Evolutionary conservation across 768 basidiomycete species (phyloP).

Genomic region (Amanita thiersii): DNA sequence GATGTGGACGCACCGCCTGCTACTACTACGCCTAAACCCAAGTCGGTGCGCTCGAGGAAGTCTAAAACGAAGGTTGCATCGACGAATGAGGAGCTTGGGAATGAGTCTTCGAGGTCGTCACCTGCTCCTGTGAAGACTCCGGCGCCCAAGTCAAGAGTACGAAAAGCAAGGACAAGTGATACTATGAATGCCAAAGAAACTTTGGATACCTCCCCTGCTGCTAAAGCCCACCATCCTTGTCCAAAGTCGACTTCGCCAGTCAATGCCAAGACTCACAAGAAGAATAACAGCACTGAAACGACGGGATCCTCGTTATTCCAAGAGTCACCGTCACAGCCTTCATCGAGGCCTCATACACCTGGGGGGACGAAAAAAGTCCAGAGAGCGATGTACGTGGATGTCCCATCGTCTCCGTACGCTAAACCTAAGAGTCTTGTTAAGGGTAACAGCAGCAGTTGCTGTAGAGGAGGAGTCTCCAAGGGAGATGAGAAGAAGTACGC

Average conservation of each 20-base stretch:
- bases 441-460: neutral
- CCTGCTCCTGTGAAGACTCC: conserved; percentile 8
- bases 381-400: conserved; percentile 13
- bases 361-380: conserved; percentile 10
- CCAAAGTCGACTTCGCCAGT: neutral
- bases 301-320: conserved; percentile 1
- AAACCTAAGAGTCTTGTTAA: neutral
- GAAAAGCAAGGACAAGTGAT: neutral
- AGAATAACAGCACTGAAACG: neutral
- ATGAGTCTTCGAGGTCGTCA: conserved; percentile 8
- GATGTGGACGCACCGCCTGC: neutral
- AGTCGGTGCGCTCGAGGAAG: conserved; percentile 3
- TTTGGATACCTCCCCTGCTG: neutral
- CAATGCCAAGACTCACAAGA: neutral
- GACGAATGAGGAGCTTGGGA: conserved; percentile 4
- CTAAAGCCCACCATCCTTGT: neutral
- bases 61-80: conserved; percentile 4
- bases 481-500: neutral
- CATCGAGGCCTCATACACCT: conserved; percentile 8
- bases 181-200: neutral
- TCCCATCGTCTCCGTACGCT: conserved; percentile 6
- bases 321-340: neutral
- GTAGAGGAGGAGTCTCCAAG: neutral
- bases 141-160: conserved; percentile 4
- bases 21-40: neutral